Evolutionary conservation across 2,329 filamentous ascomycete genomes (phyloP).

Genomic region (Botrytis aclada): DNA sequence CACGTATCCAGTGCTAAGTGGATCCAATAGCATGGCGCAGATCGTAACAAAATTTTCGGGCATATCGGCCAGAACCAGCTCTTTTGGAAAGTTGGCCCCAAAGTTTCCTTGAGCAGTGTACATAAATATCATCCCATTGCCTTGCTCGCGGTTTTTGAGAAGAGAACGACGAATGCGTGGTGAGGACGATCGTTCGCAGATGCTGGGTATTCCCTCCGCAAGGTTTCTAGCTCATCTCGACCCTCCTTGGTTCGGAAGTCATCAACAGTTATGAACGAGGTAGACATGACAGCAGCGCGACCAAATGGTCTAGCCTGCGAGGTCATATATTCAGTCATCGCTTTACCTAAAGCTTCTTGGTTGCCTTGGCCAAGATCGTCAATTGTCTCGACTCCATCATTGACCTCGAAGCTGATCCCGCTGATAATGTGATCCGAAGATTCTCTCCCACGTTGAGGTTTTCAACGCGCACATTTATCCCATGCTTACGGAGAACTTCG

Average conservation of each 20-base stretch:
- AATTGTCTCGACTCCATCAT: neutral
- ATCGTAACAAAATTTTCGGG: too few relatives aligned
- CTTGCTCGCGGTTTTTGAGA: too few relatives aligned
- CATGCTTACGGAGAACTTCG: constrained; percentile 23
- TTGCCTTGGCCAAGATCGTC: neutral
- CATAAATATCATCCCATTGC: too few relatives aligned
- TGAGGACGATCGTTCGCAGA: too few relatives aligned
- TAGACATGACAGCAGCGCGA: neutral
- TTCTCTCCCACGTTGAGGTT: constrained; percentile 21
- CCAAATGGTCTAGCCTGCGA: neutral
- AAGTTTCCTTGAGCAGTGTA: neutral
- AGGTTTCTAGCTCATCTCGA: neutral
- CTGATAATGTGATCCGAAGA: constrained; percentile 1
- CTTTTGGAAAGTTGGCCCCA: neutral
- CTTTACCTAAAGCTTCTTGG: neutral
- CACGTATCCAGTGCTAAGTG: too few relatives aligned
- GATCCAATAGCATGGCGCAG: too few relatives aligned
- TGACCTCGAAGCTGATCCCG: neutral
- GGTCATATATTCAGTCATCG: neutral
- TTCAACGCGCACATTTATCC: constrained; percentile 25
- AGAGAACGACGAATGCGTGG: too few relatives aligned
- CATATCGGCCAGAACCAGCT: too few relatives aligned
- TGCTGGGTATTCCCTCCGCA: too few relatives aligned
- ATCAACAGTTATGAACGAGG: neutral
- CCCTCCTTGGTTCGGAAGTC: neutral